Percentiles rank a stretch among this genome's conserved stretches.
phyloP scores from a whole-genome alignment of 306 rosid genomes.

The Citrullus colocynthis region DNA sequence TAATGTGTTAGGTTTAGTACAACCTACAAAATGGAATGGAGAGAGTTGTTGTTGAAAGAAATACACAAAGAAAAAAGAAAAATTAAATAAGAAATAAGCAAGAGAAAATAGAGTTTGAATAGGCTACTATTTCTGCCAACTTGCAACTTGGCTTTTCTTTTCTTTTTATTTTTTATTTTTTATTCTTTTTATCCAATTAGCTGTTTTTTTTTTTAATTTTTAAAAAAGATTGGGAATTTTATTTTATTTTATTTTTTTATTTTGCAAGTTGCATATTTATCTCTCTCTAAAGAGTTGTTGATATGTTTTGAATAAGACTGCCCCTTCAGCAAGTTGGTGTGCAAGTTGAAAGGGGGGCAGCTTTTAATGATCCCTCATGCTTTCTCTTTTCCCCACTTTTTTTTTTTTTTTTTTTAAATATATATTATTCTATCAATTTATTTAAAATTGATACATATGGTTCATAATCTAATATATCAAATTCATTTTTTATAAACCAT shows the following conservation, averaged over 20 bases:
- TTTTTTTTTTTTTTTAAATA: background rate
- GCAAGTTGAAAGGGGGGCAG: slow-evolving; percentile 35
- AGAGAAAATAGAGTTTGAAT: background rate
- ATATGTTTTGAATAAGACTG: slow-evolving; percentile 24
- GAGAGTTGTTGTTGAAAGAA: background rate
- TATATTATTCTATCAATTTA: background rate
- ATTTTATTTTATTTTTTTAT: too few relatives aligned
- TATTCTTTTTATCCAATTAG: too few relatives aligned
- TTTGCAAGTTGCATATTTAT: slow-evolving; percentile 16
- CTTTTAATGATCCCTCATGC: slow-evolving; percentile 35
- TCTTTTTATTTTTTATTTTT: background rate
- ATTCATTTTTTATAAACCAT: too few relatives aligned
- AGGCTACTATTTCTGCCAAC: background rate
- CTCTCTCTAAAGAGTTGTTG: background rate
- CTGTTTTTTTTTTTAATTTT: too few relatives aligned
- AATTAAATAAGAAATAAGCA: background rate
- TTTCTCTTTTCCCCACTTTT: slow-evolving; percentile 8
- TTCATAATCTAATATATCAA: too few relatives aligned
- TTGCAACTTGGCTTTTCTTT: background rate
- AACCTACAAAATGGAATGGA: background rate
- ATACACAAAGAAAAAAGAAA: background rate
- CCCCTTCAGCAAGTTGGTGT: slow-evolving; percentile 42
- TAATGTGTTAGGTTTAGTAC: background rate
- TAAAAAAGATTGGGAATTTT: background rate
- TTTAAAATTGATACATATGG: too few relatives aligned